Conservation (phyloP, 225 moss, liverwort and hornwort species). For the Straminergon stramineum region DNA sequence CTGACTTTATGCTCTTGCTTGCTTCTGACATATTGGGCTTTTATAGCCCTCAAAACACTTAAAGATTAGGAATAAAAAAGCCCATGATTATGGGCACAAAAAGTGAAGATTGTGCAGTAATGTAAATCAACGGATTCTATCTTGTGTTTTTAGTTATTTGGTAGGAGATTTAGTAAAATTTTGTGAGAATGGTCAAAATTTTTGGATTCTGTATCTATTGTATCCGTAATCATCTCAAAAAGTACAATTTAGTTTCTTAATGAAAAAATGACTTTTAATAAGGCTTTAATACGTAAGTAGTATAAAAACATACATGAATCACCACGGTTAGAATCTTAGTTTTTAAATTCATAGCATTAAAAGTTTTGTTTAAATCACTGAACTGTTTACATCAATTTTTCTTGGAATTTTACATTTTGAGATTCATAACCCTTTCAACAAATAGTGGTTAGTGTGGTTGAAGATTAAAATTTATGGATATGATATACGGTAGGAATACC, state of each 20-base stretch:
- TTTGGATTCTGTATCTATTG: neutral
- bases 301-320: too few relatives aligned
- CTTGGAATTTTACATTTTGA: neutral
- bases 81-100: slow-evolving; percentile 1
- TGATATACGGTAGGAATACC: too few relatives aligned
- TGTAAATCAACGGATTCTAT: neutral
- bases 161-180: neutral
- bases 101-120: neutral
- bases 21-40: neutral
- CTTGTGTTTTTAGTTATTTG: neutral
- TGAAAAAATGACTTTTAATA: neutral
- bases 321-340: too few relatives aligned
- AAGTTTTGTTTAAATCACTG: neutral
- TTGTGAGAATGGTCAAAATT: too few relatives aligned
- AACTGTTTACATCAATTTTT: neutral
- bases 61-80: neutral
- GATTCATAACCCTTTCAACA: neutral
- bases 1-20: neutral
- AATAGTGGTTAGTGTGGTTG: neutral
- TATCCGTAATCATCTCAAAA: too few relatives aligned
- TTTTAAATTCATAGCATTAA: neutral
- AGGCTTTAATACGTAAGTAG: too few relatives aligned
- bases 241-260: neutral
- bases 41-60: neutral
- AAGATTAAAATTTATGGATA: neutral